These are phyloP conservation scores for Noccaea caerulescens DNA, from an alignment of 345 rosid genomes.

Conservation along the genomic window DNA sequence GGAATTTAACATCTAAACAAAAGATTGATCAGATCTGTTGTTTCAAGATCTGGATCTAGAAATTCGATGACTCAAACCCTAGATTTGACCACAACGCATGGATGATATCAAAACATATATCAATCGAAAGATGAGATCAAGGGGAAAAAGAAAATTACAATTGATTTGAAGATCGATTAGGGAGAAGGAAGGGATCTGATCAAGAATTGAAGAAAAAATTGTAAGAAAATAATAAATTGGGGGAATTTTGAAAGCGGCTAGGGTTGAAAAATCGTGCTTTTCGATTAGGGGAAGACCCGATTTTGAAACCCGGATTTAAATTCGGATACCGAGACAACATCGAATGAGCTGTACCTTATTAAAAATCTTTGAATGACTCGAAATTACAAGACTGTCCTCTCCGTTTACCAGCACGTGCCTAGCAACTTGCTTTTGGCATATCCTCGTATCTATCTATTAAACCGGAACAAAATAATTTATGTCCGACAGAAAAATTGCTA, in stretches of 20 bases:
- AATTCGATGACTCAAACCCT: slow-evolving; percentile 36
- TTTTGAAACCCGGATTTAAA: slow-evolving; percentile 46
- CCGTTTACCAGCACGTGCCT: slow-evolving; percentile 37
- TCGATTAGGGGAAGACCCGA: slow-evolving; percentile 44
- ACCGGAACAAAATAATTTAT: slow-evolving; percentile 14
- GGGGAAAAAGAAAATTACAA: slow-evolving; percentile 35
- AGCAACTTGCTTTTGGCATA: slow-evolving; percentile 43
- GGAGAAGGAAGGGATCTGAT: slow-evolving; percentile 40
- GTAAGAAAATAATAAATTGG: slow-evolving; percentile 28
- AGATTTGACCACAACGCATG: slow-evolving; percentile 36
- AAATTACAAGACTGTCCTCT: slow-evolving; percentile 34
- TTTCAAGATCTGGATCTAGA: slow-evolving; percentile 31
- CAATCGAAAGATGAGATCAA: slow-evolving; percentile 36
- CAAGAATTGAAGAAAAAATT: slow-evolving; percentile 14
- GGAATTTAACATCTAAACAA: slow-evolving; percentile 19
- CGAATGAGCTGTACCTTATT: slow-evolving; percentile 43
- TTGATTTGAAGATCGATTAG: slow-evolving; percentile 33
- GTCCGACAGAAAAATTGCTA: not conserved
- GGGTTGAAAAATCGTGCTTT: slow-evolving; percentile 45
- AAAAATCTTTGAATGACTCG: not conserved
- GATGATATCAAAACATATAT: slow-evolving; percentile 37
- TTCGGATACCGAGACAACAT: slow-evolving; percentile 48
- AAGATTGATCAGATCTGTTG: slow-evolving; percentile 31
- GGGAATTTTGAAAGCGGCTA: slow-evolving; percentile 40
- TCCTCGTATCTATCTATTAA: slow-evolving; percentile 22